Base-by-base conservation (phyloP, 768 basidiomycete genomes). In the Cubamyces sp. region DNA sequence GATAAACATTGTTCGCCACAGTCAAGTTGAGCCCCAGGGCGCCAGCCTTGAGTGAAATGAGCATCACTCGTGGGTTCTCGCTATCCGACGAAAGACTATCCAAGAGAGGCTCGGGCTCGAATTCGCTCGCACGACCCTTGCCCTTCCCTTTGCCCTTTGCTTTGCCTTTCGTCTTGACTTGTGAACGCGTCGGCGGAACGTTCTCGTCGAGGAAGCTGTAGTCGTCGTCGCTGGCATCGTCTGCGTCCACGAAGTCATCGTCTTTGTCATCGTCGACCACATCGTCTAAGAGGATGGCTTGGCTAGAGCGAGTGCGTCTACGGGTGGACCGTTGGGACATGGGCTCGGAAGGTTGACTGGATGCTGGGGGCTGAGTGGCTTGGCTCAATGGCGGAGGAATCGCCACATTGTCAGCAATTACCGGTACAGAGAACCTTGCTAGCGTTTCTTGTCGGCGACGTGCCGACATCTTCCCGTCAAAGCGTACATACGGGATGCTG, bases 11-110 rank as follows among this genome's bases (percentile, higher is more conserved):
- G 68, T 94, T 94, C 1, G 93, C 94, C 19, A 90, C 92, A 66
- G 93, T 95, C 65, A 95, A 74, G 73, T 96, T 95, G 57, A 96
- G 75, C 8, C 94, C 94, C 34, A 96, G 80, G 5, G 94, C 92
- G 19, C 94, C 94, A 72, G 76, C 67, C 76, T 94, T 95, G 68
- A 95, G 78, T 6, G 93, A 94, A 57, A 96, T 88, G 54, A 96
- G 78, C 90, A 96, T 87, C 37, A 96, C 87, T 62, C 80, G 82
- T 4, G 94, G 91, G 69, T 87, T 91, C 28, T 70, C 73, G 9
- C 57, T 60, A 51, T 65, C 67, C n/a, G 62, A n/a, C n/a, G 42
- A 25, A 11, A 48, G 5, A 26, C 3, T n/a, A 47, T 19, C 19
- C 23, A 37, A 6, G 8, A 41, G 39, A 47, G 19, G 37, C 30